Evolutionary conservation across 805 yeast species (phyloP), one percentile per base, ranked within the genome.

Genomic region (Ogataea polymorpha): DNA sequence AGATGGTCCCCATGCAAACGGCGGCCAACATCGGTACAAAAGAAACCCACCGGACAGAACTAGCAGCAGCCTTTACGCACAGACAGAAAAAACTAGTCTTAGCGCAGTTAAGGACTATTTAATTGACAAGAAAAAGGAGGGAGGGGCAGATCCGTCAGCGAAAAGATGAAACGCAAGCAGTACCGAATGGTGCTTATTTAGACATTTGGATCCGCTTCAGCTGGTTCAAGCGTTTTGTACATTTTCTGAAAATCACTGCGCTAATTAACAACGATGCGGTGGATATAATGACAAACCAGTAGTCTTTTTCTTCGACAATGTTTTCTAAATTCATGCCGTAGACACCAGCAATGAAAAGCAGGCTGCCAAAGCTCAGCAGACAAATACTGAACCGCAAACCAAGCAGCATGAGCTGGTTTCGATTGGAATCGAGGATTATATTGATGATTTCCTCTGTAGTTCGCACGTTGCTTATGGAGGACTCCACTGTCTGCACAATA

Each of bases 311-410:
- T 59, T 93, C 99, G 16, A 93, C 81, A 57, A 86, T 89, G 63
- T 91, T 93, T 56, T 85, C 87, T 60, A 93, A 68, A 63, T 93
- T 93, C 99, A 93, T 93, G 25, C 99, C 99, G 62, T 90, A 93
- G 9, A 88, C 67, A 0, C 96, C 84, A 2, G 96, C 93, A 12
- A 87, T 59, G 50, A 86, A 86, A 33, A 95, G 67, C 1, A 93
- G 83, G 12, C 82, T 76, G 2, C 95, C 95, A 55, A 90, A 68
- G 3, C 96, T 82, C 25, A 93, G 66, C 42, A 95, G 71, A 0
- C 95, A 93, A 18, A 88, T 80, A 37, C 93, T 82, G 59, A 88
- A 87, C 52, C 84, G 74, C 42, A 93, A 69, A 3, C 96, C 95
- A 28, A 93, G 68, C 21, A 89, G 61, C 96, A 93, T 89, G 45